These are phyloP conservation scores for Hyaloscypha variabilis DNA, from an alignment of 495 filamentous ascomycete genomes.

Conservation along the genomic window DNA sequence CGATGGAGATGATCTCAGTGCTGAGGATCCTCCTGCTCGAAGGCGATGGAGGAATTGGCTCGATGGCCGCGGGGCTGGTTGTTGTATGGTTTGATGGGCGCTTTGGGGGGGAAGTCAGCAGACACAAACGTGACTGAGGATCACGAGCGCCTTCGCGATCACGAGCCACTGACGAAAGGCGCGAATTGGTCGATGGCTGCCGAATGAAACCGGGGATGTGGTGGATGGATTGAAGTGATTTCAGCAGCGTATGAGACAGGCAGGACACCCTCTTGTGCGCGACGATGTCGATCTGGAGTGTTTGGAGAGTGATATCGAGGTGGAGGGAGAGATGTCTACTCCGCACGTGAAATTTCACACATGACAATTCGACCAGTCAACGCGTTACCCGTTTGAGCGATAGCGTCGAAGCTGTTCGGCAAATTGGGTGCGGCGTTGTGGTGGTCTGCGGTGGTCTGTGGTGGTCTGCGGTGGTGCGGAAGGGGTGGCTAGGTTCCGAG, in stretches of 20 bases:
- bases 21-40: slow-evolving; percentile 9
- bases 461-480: too few species aligned
- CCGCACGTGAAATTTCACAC: slow-evolving; percentile 15
- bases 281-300: slow-evolving; percentile 3
- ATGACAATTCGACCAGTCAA: neutral
- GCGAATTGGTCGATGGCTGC: slow-evolving; percentile 14
- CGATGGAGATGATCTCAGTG: neutral
- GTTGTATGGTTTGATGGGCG: slow-evolving; percentile 14
- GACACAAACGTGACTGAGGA: slow-evolving; percentile 25
- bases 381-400: neutral
- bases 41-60: slow-evolving; percentile 9
- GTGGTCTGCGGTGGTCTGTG: too few species aligned
- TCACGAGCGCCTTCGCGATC: slow-evolving; percentile 21
- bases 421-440: neutral
- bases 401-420: neutral
- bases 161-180: slow-evolving; percentile 13
- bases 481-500: too few species aligned
- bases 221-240: slow-evolving; percentile 11
- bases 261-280: slow-evolving; percentile 25
- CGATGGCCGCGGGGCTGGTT: slow-evolving; percentile 5
- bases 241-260: slow-evolving; percentile 15
- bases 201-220: slow-evolving; percentile 1
- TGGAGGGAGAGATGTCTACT: neutral
- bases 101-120: slow-evolving; percentile 21
- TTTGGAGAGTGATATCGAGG: slow-evolving; percentile 7